These are phyloP conservation scores for Nicotiana paniculata DNA, from an alignment of 257 asterid genomes.

Conservation along the genomic window DNA sequence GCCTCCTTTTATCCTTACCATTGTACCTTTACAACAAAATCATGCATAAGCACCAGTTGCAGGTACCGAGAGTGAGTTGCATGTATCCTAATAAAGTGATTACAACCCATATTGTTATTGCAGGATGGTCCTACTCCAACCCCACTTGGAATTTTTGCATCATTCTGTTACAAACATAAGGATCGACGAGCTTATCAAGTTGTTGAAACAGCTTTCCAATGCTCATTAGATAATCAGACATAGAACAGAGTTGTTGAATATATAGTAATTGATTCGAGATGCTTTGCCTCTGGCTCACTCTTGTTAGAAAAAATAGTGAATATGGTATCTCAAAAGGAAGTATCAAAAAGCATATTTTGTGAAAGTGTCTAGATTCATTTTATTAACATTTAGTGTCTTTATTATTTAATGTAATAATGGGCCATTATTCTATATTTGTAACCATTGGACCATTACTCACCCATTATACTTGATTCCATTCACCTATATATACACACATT, in stretches of 20 bases:
- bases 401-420: too few relatives aligned
- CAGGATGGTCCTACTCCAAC: constrained; percentile 61
- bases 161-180: constrained; percentile 52
- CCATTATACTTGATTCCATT: too few relatives aligned
- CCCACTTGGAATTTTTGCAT: constrained; percentile 58
- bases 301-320: too few relatives aligned
- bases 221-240: background rate
- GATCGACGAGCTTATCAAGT: constrained; percentile 70
- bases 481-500: too few relatives aligned
- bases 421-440: too few relatives aligned
- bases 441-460: too few relatives aligned
- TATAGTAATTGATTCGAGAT: too few relatives aligned
- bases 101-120: background rate
- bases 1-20: background rate
- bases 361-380: too few relatives aligned
- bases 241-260: background rate
- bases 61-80: background rate
- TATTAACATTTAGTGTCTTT: too few relatives aligned
- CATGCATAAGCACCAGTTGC: background rate
- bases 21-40: background rate
- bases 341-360: too few relatives aligned
- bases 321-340: too few relatives aligned
- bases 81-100: background rate
- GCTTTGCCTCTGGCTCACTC: too few relatives aligned
- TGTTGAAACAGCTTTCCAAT: constrained; percentile 39